Conservation (phyloP, 2,329 filamentous ascomycete species). For the Orbilia javanica region DNA sequence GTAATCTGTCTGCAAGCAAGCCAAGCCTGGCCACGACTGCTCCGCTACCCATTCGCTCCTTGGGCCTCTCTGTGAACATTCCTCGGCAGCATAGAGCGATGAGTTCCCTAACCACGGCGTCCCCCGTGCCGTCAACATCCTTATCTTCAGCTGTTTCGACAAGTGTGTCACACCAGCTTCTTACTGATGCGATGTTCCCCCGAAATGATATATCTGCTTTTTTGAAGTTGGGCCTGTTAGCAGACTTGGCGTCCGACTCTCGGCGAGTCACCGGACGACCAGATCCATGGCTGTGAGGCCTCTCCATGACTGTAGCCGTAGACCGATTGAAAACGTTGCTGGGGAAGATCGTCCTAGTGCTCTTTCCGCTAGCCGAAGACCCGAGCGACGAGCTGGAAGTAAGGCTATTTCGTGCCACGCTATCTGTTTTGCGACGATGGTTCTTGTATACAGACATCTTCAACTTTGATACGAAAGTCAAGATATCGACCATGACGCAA, state of each 20-base stretch:
- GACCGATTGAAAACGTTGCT: slow-evolving; percentile 33
- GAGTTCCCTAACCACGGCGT: slow-evolving; percentile 49
- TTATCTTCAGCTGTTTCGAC: slow-evolving; percentile 53
- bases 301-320: slow-evolving; percentile 26
- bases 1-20: slow-evolving; percentile 49
- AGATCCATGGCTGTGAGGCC: slow-evolving; percentile 28
- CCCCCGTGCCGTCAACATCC: slow-evolving; percentile 49
- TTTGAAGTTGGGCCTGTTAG: slow-evolving; percentile 15
- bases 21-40: slow-evolving; percentile 47
- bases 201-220: slow-evolving; percentile 51
- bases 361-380: slow-evolving; percentile 43
- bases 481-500: slow-evolving; percentile 79
- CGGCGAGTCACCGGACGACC: slow-evolving; percentile 26
- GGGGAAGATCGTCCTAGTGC: slow-evolving; percentile 31
- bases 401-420: slow-evolving; percentile 26
- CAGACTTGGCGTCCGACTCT: slow-evolving; percentile 26
- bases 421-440: slow-evolving; percentile 31
- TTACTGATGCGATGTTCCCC: slow-evolving; percentile 32
- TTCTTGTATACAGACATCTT: slow-evolving; percentile 67
- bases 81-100: slow-evolving; percentile 48
- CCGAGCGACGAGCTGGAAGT: slow-evolving; percentile 49
- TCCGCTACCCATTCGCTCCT: slow-evolving; percentile 45
- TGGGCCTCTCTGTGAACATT: slow-evolving; percentile 52
- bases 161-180: slow-evolving; percentile 52
- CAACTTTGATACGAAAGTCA: slow-evolving; percentile 77